phyloP scores from a whole-genome alignment of 2,329 filamentous ascomycete genomes.

The Ascochyta koolunga region DNA sequence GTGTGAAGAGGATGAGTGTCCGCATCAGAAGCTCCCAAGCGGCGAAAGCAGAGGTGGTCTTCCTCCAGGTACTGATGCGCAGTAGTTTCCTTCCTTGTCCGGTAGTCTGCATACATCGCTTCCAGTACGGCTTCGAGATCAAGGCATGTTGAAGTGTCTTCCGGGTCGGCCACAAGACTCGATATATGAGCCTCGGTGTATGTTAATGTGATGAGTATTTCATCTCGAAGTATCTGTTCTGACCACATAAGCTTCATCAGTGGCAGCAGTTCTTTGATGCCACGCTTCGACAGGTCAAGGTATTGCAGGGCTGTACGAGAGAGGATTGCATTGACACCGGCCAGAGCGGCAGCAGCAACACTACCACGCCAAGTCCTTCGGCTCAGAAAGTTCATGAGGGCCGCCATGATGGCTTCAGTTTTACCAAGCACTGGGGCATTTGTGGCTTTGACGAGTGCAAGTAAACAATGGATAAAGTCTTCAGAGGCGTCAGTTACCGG shows the following conservation, averaged over 20 bases:
- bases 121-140: constrained; percentile 70
- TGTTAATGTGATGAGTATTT: constrained; percentile 74
- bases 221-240: constrained; percentile 67
- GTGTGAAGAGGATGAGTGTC: constrained; percentile 37
- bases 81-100: constrained; percentile 65
- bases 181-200: constrained; percentile 57
- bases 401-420: constrained; percentile 61
- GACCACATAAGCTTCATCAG: constrained; percentile 79
- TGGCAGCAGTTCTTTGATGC: constrained; percentile 69
- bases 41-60: constrained; percentile 68
- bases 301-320: constrained; percentile 71
- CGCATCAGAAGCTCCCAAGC: constrained; percentile 45
- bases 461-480: constrained; percentile 66
- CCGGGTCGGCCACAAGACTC: constrained; percentile 34
- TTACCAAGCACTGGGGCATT: constrained; percentile 70
- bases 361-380: constrained; percentile 68
- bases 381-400: constrained; percentile 66
- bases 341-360: constrained; percentile 74
- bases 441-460: constrained; percentile 66
- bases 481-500: constrained; percentile 35
- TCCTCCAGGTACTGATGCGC: constrained; percentile 64
- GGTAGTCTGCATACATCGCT: constrained; percentile 78
- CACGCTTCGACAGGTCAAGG: constrained; percentile 64
- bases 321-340: constrained; percentile 74
- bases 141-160: constrained; percentile 36